Evolutionary conservation across 2,329 filamentous ascomycete species (phyloP).

Genomic region (Aspergillus tanneri): DNA sequence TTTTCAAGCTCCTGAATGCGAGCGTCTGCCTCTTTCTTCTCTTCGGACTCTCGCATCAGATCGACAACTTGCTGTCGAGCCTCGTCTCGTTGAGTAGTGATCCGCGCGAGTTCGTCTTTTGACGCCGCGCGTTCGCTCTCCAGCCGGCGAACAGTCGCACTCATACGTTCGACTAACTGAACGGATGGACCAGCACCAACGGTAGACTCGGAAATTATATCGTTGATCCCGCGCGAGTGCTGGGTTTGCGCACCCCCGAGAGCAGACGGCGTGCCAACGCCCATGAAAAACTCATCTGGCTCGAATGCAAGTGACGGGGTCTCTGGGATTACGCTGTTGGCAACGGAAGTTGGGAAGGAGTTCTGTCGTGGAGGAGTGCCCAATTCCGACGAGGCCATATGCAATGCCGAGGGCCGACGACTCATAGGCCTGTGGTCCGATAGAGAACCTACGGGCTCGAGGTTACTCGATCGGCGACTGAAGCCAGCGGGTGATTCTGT

Average conservation of each 20-base stretch:
- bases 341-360: constrained; percentile 39
- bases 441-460: constrained; percentile 40
- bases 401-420: constrained; percentile 42
- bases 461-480: constrained; percentile 39
- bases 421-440: constrained; percentile 40
- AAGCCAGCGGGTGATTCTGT: constrained; percentile 45
- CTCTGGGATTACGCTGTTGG: constrained; percentile 29
- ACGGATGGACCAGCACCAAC: constrained; percentile 88
- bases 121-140: constrained; percentile 88
- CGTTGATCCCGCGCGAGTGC: constrained; percentile 64
- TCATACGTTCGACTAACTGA: constrained; percentile 94
- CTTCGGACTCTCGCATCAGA: constrained; percentile 83
- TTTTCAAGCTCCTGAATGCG: constrained; percentile 65
- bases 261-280: constrained; percentile 38
- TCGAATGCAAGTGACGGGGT: constrained; percentile 47
- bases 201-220: constrained; percentile 85
- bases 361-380: constrained; percentile 48
- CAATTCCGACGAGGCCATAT: constrained; percentile 36
- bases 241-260: constrained; percentile 38
- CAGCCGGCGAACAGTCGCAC: constrained; percentile 81
- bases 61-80: constrained; percentile 86
- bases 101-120: constrained; percentile 78
- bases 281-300: constrained; percentile 46
- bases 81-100: constrained; percentile 85
- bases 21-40: constrained; percentile 59